These are phyloP conservation scores for Yueomyces sinensis DNA, from an alignment of 805 yeast genomes.

Conservation along the genomic window DNA sequence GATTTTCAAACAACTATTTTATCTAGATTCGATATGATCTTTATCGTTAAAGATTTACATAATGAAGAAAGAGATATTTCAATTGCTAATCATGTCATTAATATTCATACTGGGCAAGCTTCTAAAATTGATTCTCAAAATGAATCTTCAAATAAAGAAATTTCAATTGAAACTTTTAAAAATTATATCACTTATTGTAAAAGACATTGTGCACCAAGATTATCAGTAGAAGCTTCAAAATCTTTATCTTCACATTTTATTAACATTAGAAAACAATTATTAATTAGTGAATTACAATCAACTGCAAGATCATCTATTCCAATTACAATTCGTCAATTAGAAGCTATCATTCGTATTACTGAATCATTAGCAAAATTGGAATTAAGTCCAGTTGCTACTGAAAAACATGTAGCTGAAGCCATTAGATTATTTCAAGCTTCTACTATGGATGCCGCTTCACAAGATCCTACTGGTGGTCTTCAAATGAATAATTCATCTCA, in stretches of 20 bases:
- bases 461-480: conserved; percentile 35
- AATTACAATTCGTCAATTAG: conserved; percentile 92
- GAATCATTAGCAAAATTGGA: conserved; percentile 86
- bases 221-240: conserved; percentile 82
- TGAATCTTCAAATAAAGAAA: conserved; percentile 57
- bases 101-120: conserved; percentile 74
- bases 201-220: conserved; percentile 81
- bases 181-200: conserved; percentile 86
- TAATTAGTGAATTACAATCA: conserved; percentile 64
- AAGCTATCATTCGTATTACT: conserved; percentile 91
- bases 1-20: conserved; percentile 95
- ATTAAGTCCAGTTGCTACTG: conserved; percentile 71
- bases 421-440: conserved; percentile 90
- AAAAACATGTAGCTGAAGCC: conserved; percentile 89
- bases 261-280: conserved; percentile 72
- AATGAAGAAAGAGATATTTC: conserved; percentile 72
- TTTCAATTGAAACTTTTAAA: conserved; percentile 83
- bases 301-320: conserved; percentile 92
- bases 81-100: conserved; percentile 90
- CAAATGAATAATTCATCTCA: conserved; percentile 40
- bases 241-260: conserved; percentile 86
- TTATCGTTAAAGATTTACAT: conserved; percentile 92
- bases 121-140: conserved; percentile 30
- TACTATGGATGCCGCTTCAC: conserved; percentile 83
- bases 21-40: conserved; percentile 97